Evolutionary conservation across 2,329 filamentous ascomycete species (phyloP).

Genomic region (Exophiala lecanii-corni): DNA sequence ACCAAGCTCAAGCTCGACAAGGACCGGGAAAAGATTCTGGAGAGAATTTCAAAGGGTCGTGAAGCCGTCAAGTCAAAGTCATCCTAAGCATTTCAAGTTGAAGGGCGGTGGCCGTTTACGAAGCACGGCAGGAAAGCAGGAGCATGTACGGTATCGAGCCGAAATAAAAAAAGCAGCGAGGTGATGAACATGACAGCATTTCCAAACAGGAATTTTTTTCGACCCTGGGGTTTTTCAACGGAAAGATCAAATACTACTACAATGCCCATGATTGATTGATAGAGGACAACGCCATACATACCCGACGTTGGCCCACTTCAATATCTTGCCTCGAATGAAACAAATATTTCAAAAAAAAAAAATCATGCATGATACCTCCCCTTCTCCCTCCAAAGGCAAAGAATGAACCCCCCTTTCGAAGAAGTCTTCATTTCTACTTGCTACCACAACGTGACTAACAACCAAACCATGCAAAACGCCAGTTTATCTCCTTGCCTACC

Average conservation of each 20-base stretch:
- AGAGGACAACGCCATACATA: slow-evolving; percentile 18
- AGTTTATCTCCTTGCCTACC: slow-evolving; percentile 86
- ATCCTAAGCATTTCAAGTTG: not conserved
- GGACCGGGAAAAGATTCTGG: slow-evolving; percentile 47
- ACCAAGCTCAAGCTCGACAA: slow-evolving; percentile 90
- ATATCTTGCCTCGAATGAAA: slow-evolving; percentile 12
- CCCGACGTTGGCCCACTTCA: slow-evolving; percentile 13
- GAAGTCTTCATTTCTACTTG: not conserved
- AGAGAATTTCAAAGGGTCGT: slow-evolving; percentile 45
- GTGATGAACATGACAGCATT: slow-evolving; percentile 4
- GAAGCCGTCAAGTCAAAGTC: slow-evolving; percentile 34
- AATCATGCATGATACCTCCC: not conserved
- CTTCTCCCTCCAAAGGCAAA: not conserved
- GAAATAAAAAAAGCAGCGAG: slow-evolving; percentile 4
- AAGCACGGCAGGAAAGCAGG: too few species aligned
- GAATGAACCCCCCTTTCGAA: not conserved
- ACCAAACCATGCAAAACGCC: slow-evolving; percentile 47
- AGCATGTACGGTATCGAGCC: too few species aligned
- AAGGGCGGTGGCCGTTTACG: too few species aligned
- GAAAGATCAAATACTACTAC: slow-evolving; percentile 5
- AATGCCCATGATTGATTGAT: slow-evolving; percentile 7
- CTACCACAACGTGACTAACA: not conserved
- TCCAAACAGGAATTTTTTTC: slow-evolving; percentile 3
- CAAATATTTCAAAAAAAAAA: slow-evolving; percentile 9
- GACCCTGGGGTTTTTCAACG: slow-evolving; percentile 1